Evolutionary conservation across 2,329 filamentous ascomycete species (phyloP).

Genomic region (Macroventuria anomochaeta): DNA sequence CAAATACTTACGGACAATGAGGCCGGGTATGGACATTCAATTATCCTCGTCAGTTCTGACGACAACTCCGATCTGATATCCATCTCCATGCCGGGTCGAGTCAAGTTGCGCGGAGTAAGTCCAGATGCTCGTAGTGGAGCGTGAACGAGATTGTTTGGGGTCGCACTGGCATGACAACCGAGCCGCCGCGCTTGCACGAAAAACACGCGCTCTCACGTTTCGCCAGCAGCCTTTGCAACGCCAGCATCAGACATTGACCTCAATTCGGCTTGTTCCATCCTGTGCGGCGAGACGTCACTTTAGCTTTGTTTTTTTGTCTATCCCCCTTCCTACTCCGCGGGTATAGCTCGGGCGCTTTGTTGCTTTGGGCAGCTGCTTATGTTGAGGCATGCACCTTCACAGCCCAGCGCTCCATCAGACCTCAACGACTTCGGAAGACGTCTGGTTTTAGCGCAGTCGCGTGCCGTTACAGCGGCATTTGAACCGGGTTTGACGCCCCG

Average conservation of each 20-base stretch:
- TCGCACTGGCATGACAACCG: conserved; percentile 28
- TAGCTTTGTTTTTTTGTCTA: conserved; percentile 4
- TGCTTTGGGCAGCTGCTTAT: conserved; percentile 26
- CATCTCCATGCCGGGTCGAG: conserved; percentile 25
- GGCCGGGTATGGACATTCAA: conserved; percentile 58
- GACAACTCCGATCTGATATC: conserved; percentile 36
- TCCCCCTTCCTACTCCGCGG: conserved; percentile 10
- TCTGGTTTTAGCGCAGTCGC: conserved; percentile 9
- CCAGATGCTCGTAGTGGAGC: conserved; percentile 19
- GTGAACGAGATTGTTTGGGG: conserved; percentile 25
- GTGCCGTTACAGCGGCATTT: conserved; percentile 25
- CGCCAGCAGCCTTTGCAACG: not conserved
- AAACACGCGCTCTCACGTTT: conserved; percentile 14
- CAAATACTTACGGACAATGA: conserved; percentile 55
- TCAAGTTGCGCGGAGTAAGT: conserved; percentile 9
- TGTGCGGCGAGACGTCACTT: not conserved
- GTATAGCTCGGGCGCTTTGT: conserved; percentile 11
- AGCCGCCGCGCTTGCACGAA: conserved; percentile 11
- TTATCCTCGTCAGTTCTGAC: conserved; percentile 55
- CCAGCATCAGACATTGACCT: not conserved
- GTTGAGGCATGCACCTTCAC: not conserved
- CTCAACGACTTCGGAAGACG: conserved; percentile 11
- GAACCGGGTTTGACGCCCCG: conserved; percentile 8
- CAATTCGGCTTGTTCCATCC: not conserved
- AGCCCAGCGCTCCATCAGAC: conserved; percentile 3